Evolutionary conservation across 2,329 filamentous ascomycete genomes (phyloP).

Genomic region (Fusarium proliferatum): DNA sequence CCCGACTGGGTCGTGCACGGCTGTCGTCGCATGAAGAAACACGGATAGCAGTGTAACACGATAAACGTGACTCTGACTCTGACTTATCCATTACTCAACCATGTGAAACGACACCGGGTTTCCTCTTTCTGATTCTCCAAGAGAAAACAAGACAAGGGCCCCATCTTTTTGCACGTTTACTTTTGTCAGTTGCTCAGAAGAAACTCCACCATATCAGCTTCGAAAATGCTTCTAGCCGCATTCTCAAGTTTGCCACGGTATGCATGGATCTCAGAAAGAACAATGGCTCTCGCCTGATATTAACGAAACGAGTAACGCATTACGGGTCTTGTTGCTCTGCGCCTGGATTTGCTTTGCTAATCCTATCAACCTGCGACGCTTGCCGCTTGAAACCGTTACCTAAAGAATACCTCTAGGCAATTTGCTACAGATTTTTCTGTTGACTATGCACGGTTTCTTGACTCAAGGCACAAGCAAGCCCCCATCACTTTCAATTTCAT

Average conservation of each 20-base stretch:
- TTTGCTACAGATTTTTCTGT: not conserved
- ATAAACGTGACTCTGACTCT: constrained; percentile 22
- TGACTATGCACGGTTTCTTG: not conserved
- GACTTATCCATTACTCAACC: constrained; percentile 24
- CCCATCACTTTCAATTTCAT: constrained; percentile 11
- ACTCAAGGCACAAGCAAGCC: not conserved
- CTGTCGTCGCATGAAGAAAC: constrained; percentile 30
- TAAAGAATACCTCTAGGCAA: constrained; percentile 16
- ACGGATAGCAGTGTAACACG: constrained; percentile 6
- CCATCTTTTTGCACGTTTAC: constrained; percentile 4
- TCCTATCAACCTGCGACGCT: constrained; percentile 32
- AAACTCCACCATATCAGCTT: constrained; percentile 27
- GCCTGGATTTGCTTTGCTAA: constrained; percentile 31
- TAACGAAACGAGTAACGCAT: constrained; percentile 26
- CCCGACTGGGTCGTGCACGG: constrained; percentile 29
- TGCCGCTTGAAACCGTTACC: constrained; percentile 31
- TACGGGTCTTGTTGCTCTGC: constrained; percentile 27
- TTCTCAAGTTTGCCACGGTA: constrained; percentile 37
- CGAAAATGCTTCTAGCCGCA: constrained; percentile 38
- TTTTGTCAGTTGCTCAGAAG: constrained; percentile 2
- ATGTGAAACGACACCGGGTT: constrained; percentile 31
- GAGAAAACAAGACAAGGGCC: constrained; percentile 25
- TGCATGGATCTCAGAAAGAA: constrained; percentile 29
- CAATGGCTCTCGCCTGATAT: constrained; percentile 31
- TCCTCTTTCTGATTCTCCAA: constrained; percentile 23